phyloP scores from a whole-genome alignment of 371 early-diverging fungal species.

The Rhizopus delemar region DNA sequence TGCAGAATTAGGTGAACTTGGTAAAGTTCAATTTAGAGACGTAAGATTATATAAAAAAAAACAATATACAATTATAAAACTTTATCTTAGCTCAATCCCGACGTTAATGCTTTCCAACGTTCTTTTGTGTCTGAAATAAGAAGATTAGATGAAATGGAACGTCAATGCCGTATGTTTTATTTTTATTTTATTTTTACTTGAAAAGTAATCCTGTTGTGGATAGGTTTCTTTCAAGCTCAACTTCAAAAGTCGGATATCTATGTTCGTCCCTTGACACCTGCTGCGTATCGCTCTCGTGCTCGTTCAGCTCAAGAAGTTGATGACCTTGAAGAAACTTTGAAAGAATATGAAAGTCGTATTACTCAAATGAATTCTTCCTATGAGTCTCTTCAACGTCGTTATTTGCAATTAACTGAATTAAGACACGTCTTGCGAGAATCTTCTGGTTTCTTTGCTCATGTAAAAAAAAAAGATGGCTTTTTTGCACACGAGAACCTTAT shows the following conservation, averaged over 20 bases:
- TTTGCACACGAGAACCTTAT: not conserved
- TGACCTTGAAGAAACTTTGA: conserved; percentile 84
- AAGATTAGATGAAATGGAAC: conserved; percentile 91
- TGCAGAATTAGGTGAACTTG: conserved; percentile 93
- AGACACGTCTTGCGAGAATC: conserved; percentile 90
- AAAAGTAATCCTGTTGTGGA: no score
- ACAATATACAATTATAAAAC: not conserved
- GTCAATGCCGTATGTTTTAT: conserved; percentile 78
- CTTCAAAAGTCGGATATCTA: conserved; percentile 79
- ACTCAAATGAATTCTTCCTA: conserved; percentile 85
- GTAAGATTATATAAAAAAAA: conserved; percentile 43
- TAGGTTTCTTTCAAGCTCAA: conserved; percentile 83
- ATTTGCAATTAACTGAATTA: conserved; percentile 86
- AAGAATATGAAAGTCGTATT: conserved; percentile 81
- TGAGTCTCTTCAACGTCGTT: conserved; percentile 82
- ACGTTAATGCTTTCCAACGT: conserved; percentile 95
- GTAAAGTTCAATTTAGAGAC: conserved; percentile 94
- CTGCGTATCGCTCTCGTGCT: conserved; percentile 62
- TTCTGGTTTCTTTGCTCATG: conserved; percentile 77
- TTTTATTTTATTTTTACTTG: not conserved
- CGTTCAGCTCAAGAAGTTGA: conserved; percentile 92
- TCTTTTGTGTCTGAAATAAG: conserved; percentile 93
- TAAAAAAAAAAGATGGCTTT: conserved; percentile 20
- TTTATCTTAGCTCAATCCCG: conserved; percentile 73
- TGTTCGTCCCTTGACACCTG: conserved; percentile 58